A percentile compares a stretch with the other conserved stretches of the same genome.
Evolutionary conservation across 176 grass and related monocot species (phyloP).

Genomic region (Canna indica): DNA sequence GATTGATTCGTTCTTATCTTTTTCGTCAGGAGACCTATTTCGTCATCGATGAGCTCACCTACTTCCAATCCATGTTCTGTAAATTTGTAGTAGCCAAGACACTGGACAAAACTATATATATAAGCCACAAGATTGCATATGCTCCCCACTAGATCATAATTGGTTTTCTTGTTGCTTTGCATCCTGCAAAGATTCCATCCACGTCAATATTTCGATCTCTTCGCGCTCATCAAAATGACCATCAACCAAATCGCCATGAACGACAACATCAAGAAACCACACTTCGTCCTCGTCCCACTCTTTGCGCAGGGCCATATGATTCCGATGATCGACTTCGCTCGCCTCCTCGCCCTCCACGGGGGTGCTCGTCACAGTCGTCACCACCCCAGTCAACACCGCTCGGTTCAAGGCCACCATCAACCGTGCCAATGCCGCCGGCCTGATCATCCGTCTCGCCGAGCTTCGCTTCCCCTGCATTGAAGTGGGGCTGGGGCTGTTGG

Average conservation of each 20-base stretch:
- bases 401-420: constrained; percentile 12
- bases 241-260: constrained; percentile 5
- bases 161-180: too few species aligned
- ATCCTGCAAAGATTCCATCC: too few species aligned
- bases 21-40: too few species aligned
- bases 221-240: too few species aligned
- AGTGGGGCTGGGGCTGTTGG: constrained; percentile 17
- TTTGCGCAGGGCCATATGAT: constrained; percentile 27
- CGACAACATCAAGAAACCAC: constrained; percentile 1
- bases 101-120: too few species aligned
- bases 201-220: too few species aligned
- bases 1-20: too few species aligned
- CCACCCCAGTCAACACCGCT: constrained; percentile 26
- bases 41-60: too few species aligned
- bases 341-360: constrained; percentile 11
- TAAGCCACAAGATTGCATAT: too few species aligned
- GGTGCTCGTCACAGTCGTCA: constrained; percentile 23
- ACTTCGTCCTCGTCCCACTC: constrained; percentile 27
- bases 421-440: background rate
- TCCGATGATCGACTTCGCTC: constrained; percentile 18
- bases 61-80: too few species aligned
- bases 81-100: too few species aligned
- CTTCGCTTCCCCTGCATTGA: constrained; percentile 24
- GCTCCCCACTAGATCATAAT: too few species aligned
- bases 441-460: constrained; percentile 15